Conservation (phyloP, 306 rosid genomes). For the Vigna hirtella region DNA sequence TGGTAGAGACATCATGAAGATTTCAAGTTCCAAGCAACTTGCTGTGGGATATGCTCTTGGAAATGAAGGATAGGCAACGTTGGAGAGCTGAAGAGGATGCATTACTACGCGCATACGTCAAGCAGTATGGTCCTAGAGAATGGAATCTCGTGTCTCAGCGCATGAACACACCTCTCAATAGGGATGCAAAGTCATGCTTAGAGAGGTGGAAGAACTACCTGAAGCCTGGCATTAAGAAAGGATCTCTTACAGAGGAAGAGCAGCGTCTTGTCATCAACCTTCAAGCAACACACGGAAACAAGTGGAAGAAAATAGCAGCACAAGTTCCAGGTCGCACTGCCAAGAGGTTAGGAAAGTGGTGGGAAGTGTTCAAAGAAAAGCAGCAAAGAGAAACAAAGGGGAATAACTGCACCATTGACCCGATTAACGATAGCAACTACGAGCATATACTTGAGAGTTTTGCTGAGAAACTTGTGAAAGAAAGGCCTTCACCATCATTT, state of each 20-base stretch:
- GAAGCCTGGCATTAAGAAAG: conserved; percentile 86
- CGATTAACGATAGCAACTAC: conserved; percentile 74
- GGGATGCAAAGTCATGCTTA: conserved; percentile 88
- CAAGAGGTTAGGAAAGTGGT: conserved; percentile 91
- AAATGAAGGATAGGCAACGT: conserved; percentile 90
- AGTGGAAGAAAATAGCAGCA: conserved; percentile 89
- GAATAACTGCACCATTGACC: conserved; percentile 55
- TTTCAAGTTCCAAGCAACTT: conserved; percentile 60
- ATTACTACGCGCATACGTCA: conserved; percentile 78
- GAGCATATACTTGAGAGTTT: conserved; percentile 77
- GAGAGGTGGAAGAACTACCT: conserved; percentile 95
- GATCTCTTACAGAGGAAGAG: conserved; percentile 83
- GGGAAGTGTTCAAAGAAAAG: conserved; percentile 92
- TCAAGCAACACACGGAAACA: conserved; percentile 83
- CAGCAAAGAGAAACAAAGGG: conserved; percentile 80
- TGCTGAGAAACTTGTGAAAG: conserved; percentile 74
- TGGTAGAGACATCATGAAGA: conserved; percentile 76
- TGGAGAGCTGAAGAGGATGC: conserved; percentile 87
- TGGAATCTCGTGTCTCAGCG: conserved; percentile 94
- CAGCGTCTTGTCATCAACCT: conserved; percentile 79
- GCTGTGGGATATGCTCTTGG: conserved; percentile 62
- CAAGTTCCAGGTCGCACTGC: conserved; percentile 90
- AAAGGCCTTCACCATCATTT: conserved; percentile 55
- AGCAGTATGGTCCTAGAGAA: conserved; percentile 88
- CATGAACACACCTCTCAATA: conserved; percentile 70